These are phyloP conservation scores for Zoysia japonica DNA, from an alignment of 176 grass and related monocot species.

Conservation along the genomic window DNA sequence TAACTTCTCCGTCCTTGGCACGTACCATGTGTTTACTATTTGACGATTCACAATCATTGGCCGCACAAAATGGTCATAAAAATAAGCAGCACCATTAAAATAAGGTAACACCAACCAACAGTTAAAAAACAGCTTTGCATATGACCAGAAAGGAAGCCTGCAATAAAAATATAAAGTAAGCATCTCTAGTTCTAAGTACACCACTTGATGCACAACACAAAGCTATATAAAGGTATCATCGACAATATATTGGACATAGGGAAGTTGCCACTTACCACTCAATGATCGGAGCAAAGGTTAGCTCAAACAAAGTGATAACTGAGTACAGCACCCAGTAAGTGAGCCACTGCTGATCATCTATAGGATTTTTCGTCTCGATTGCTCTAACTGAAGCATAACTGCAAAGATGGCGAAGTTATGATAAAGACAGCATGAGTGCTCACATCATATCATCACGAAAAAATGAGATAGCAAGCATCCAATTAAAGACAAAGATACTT, in stretches of 20 bases:
- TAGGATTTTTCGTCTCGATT: slow-evolving; percentile 95
- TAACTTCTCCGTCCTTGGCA: slow-evolving; percentile 59
- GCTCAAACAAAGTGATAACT: slow-evolving; percentile 94
- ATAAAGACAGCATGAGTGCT: background rate
- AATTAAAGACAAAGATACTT: slow-evolving; percentile 44
- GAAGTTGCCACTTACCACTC: slow-evolving; percentile 59
- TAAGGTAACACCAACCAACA: slow-evolving; percentile 94
- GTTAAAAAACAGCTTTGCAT: slow-evolving; percentile 88
- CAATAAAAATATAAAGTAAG: slow-evolving; percentile 24
- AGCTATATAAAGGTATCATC: slow-evolving; percentile 4
- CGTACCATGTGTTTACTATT: slow-evolving; percentile 78
- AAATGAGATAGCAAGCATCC: background rate
- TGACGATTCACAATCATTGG: slow-evolving; percentile 76
- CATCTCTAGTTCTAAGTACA: background rate
- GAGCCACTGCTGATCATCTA: slow-evolving; percentile 98
- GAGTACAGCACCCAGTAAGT: slow-evolving; percentile 99
- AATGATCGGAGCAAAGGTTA: slow-evolving; percentile 81
- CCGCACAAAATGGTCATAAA: slow-evolving; percentile 90
- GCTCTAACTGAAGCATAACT: slow-evolving; percentile 95
- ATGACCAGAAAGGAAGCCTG: slow-evolving; percentile 98
- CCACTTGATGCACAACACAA: slow-evolving; percentile 3
- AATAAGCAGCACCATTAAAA: slow-evolving; percentile 88
- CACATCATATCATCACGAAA: background rate
- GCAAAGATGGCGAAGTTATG: slow-evolving; percentile 24
- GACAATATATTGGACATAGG: background rate